These are phyloP conservation scores for Phlyctochytrium bullatum DNA, from an alignment of 192 early-diverging fungal genomes.

Conservation along the genomic window DNA sequence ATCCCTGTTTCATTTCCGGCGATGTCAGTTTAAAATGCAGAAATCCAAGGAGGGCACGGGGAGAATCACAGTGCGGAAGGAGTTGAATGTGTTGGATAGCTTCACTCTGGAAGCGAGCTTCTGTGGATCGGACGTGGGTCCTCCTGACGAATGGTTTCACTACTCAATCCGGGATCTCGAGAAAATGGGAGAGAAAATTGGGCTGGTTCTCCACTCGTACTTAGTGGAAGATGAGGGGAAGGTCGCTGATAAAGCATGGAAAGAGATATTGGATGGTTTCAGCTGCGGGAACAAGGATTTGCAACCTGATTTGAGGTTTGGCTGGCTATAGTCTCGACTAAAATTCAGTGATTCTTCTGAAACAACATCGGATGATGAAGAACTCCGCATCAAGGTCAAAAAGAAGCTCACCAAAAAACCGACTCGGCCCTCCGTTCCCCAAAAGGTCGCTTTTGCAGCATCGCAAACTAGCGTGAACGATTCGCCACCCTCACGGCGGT, in stretches of 20 bases:
- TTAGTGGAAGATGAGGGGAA: conserved; percentile 18
- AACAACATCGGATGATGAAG: conserved; percentile 41
- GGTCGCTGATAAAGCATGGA: not conserved
- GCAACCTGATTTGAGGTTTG: conserved; percentile 14
- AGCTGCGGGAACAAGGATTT: conserved; percentile 6
- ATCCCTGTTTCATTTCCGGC: conserved; percentile 31
- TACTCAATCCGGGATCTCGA: conserved; percentile 26
- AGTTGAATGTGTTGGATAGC: conserved; percentile 32
- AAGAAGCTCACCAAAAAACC: conserved; percentile 27
- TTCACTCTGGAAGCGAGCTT: conserved; percentile 45
- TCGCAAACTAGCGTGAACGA: too few relatives aligned
- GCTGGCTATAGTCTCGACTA: not conserved
- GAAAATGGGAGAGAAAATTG: conserved; percentile 31
- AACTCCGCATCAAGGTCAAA: conserved; percentile 21
- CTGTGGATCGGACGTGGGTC: conserved; percentile 27
- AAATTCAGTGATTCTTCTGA: conserved; percentile 22
- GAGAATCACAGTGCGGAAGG: conserved; percentile 27
- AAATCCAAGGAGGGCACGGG: conserved; percentile 35
- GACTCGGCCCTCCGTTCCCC: not conserved
- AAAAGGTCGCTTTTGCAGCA: too few relatives aligned
- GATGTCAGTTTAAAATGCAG: conserved; percentile 39
- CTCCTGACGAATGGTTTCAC: conserved; percentile 21
- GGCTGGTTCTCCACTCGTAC: conserved; percentile 24
- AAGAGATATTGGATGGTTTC: conserved; percentile 12
- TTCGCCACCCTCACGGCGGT: too few relatives aligned